Conservation (phyloP, 1,139 yeast species). For the Lodderomyces beijingensis region DNA sequence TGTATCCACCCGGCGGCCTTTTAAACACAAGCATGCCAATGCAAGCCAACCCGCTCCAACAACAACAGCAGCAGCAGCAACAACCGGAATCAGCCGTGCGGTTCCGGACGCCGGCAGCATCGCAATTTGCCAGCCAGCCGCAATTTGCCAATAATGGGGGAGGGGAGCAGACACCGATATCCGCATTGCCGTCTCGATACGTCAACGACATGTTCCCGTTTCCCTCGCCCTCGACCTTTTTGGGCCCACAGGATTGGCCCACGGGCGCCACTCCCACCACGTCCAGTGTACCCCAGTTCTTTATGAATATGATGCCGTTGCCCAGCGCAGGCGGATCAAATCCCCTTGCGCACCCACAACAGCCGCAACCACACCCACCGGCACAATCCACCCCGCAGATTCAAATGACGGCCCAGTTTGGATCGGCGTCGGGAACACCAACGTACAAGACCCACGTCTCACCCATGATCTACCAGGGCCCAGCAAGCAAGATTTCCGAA, state of each 20-base stretch:
- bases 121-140: slow-evolving; percentile 6
- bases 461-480: slow-evolving; percentile 1
- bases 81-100: slow-evolving; percentile 4
- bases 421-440: slow-evolving; percentile 1
- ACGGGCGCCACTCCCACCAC: slow-evolving; percentile 34
- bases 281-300: slow-evolving; percentile 36
- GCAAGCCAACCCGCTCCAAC: background rate
- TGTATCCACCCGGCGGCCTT: too few relatives aligned
- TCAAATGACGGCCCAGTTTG: background rate
- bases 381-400: slow-evolving; percentile 2
- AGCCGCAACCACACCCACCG: slow-evolving; percentile 1
- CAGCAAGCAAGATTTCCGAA: slow-evolving; percentile 1
- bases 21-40: too few relatives aligned
- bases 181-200: slow-evolving; percentile 39
- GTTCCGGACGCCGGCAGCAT: slow-evolving; percentile 6
- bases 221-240: slow-evolving; percentile 42
- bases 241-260: slow-evolving; percentile 46
- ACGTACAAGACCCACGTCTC: slow-evolving; percentile 1
- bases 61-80: slow-evolving; percentile 10
- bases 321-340: slow-evolving; percentile 9
- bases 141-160: slow-evolving; percentile 12
- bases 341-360: slow-evolving; percentile 2
- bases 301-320: slow-evolving; percentile 19
- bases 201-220: slow-evolving; percentile 55
- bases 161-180: slow-evolving; percentile 49